Percentiles rank a stretch among this genome's conserved stretches.
phyloP scores from a whole-genome alignment of 495 filamentous ascomycete species.

The Ascodesmis nigricans region DNA sequence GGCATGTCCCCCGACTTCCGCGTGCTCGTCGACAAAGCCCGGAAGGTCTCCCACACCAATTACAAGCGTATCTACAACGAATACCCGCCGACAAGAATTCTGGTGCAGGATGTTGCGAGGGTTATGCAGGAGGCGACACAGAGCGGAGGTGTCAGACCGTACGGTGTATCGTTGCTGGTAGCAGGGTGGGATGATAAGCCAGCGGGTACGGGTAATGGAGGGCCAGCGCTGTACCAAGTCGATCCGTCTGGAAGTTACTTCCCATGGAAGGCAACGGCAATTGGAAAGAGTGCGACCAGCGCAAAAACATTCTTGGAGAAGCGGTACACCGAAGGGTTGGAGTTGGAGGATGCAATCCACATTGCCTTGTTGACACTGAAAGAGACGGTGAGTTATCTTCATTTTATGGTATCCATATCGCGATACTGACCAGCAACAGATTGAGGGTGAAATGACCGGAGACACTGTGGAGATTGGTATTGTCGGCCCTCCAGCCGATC shows the following conservation, averaged over 20 bases:
- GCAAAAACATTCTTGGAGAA: constrained; percentile 99
- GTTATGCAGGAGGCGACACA: constrained; percentile 99
- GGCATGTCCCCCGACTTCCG: constrained; percentile 99
- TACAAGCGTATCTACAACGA: constrained; percentile 99
- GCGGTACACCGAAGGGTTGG: constrained; percentile 87
- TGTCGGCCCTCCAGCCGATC: constrained; percentile 79
- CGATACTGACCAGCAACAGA: no score
- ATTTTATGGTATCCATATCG: not conserved
- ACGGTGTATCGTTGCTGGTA: constrained; percentile 83
- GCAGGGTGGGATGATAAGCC: constrained; percentile 99
- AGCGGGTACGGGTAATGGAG: constrained; percentile 84
- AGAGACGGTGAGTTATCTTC: constrained; percentile 37
- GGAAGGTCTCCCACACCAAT: constrained; percentile 94
- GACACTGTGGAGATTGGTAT: constrained; percentile 99
- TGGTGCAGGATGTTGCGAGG: constrained; percentile 93
- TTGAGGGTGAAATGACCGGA: constrained; percentile 97
- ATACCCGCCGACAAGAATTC: constrained; percentile 93
- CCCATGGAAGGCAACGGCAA: constrained; percentile 97
- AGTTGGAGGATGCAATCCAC: constrained; percentile 95
- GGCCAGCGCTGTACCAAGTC: constrained; percentile 93
- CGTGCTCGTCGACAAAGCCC: constrained; percentile 88
- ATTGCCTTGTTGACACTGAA: constrained; percentile 95
- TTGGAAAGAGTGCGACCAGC: constrained; percentile 92
- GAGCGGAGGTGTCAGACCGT: constrained; percentile 91
- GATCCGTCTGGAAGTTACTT: constrained; percentile 94